Evolutionary conservation across 2,329 filamentous ascomycete genomes (phyloP).

Genomic region (Sphaceloma murrayae): DNA sequence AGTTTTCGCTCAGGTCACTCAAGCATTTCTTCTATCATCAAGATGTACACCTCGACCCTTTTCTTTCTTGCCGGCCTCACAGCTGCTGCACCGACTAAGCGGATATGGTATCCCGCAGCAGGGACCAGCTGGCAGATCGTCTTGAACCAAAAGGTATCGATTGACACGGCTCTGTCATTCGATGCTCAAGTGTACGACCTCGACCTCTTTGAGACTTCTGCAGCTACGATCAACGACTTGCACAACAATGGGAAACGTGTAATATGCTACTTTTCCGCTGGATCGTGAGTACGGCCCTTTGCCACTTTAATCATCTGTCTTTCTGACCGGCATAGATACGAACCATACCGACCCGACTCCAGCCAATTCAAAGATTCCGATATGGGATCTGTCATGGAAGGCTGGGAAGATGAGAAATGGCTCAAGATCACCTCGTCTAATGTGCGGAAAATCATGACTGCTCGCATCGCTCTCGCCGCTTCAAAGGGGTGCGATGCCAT

Average conservation of each 20-base stretch:
- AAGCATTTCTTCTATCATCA: neutral
- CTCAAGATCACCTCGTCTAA: slow-evolving; percentile 47
- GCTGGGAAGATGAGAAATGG: slow-evolving; percentile 61
- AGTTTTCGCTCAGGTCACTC: neutral
- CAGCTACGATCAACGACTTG: slow-evolving; percentile 39
- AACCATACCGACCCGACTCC: slow-evolving; percentile 53
- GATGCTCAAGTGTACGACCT: slow-evolving; percentile 54
- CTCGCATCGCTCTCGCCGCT: slow-evolving; percentile 49
- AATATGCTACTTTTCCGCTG: slow-evolving; percentile 68
- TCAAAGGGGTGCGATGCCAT: slow-evolving; percentile 33
- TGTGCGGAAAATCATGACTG: slow-evolving; percentile 56
- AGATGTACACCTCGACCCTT: neutral
- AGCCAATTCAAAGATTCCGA: slow-evolving; percentile 46
- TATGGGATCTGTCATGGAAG: slow-evolving; percentile 49
- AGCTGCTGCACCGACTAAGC: slow-evolving; percentile 3
- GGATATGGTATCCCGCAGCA: slow-evolving; percentile 6
- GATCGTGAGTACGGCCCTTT: slow-evolving; percentile 33
- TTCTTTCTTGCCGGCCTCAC: slow-evolving; percentile 1
- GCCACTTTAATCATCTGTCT: neutral
- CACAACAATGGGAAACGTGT: slow-evolving; percentile 48
- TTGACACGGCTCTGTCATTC: slow-evolving; percentile 19
- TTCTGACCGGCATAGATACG: slow-evolving; percentile 34
- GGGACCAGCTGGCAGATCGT: slow-evolving; percentile 14
- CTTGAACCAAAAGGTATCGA: neutral
- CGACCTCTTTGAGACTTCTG: slow-evolving; percentile 46